Conservation (phyloP, 768 basidiomycete species). For the Auriscalpium microsporum region DNA sequence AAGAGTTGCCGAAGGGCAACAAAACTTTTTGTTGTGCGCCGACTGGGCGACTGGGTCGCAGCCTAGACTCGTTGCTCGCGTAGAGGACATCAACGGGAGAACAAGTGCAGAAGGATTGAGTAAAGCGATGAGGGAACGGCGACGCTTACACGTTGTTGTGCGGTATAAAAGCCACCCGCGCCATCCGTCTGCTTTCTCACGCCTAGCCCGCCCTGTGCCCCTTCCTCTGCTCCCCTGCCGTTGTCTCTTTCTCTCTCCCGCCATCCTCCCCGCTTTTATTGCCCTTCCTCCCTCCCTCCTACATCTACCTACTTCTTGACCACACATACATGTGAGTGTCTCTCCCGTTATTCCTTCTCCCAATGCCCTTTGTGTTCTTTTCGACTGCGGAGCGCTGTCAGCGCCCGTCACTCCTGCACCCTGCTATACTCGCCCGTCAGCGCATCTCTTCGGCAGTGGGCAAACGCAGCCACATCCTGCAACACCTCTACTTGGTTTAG, state of each 20-base stretch:
- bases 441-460: neutral
- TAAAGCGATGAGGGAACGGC: constrained; percentile 3
- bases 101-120: neutral
- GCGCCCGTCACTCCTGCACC: neutral
- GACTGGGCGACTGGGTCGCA: neutral
- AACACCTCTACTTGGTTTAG: neutral
- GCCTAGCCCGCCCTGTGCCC: constrained; percentile 18
- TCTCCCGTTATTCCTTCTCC: neutral
- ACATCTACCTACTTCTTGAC: neutral
- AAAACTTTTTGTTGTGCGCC: neutral
- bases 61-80: neutral
- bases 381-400: neutral
- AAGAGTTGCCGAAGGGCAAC: no score
- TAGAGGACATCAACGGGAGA: neutral
- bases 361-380: neutral
- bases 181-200: constrained; percentile 19
- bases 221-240: neutral
- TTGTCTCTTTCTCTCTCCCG: constrained; percentile 4
- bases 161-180: constrained; percentile 16
- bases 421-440: neutral
- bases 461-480: neutral
- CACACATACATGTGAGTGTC: neutral
- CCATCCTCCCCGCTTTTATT: constrained; percentile 12
- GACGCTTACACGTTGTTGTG: constrained; percentile 10
- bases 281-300: constrained; percentile 3